These are phyloP conservation scores for Alternaria viburni DNA, from an alignment of 2,329 filamentous ascomycete species.

Conservation along the genomic window DNA sequence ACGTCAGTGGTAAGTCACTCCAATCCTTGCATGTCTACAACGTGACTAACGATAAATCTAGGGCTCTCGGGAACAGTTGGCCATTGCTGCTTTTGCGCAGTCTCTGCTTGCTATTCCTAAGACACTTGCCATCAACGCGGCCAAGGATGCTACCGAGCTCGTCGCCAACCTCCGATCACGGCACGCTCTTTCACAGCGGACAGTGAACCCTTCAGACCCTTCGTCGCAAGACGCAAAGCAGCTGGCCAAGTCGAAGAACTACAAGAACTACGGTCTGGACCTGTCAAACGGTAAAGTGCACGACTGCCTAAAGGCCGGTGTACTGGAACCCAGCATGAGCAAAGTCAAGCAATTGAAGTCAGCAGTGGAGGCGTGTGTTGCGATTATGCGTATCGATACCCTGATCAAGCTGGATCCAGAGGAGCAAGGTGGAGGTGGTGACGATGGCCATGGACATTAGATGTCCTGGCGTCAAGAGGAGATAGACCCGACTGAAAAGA, in stretches of 20 bases:
- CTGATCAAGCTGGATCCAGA: slow-evolving; percentile 98
- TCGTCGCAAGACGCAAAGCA: slow-evolving; percentile 80
- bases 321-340: slow-evolving; percentile 96
- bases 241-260: slow-evolving; percentile 91
- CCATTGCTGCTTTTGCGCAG: slow-evolving; percentile 96
- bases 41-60: slow-evolving; percentile 33
- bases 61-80: slow-evolving; percentile 93
- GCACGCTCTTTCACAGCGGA: slow-evolving; percentile 92
- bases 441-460: slow-evolving; percentile 86
- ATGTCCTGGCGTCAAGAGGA: neutral
- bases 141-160: slow-evolving; percentile 93
- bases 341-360: slow-evolving; percentile 98
- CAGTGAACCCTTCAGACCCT: slow-evolving; percentile 69
- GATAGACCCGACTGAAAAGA: slow-evolving; percentile 13
- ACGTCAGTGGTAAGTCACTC: slow-evolving; percentile 77
- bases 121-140: slow-evolving; percentile 94
- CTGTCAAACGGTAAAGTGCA: slow-evolving; percentile 86
- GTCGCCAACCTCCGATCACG: slow-evolving; percentile 93
- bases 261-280: slow-evolving; percentile 98
- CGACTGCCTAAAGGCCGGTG: slow-evolving; percentile 92
- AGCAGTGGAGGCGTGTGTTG: slow-evolving; percentile 96
- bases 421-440: slow-evolving; percentile 70
- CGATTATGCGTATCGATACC: slow-evolving; percentile 99
- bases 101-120: slow-evolving; percentile 94
- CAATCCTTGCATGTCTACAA: neutral